Evolutionary conservation across 257 asterid species (phyloP).

Genomic region (Petrea volubilis): DNA sequence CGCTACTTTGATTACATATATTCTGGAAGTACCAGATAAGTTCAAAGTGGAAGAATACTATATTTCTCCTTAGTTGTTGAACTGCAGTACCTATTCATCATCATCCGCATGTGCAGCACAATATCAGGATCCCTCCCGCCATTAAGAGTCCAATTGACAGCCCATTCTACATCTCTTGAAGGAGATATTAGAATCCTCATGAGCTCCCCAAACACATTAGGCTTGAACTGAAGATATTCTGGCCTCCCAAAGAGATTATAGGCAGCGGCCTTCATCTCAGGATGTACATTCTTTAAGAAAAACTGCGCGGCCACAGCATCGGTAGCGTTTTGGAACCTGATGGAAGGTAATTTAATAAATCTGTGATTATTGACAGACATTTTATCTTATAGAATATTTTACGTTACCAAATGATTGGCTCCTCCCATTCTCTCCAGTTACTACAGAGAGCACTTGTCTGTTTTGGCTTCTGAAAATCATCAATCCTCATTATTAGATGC

Average conservation of each 20-base stretch:
- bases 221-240: constrained; percentile 66
- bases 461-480: constrained; percentile 90
- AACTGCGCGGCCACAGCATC: constrained; percentile 97
- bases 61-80: constrained; percentile 1
- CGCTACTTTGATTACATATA: constrained; percentile 5
- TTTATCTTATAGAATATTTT: not conserved
- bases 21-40: not conserved
- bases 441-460: constrained; percentile 77
- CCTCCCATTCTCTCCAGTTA: constrained; percentile 87
- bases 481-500: constrained; percentile 81
- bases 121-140: constrained; percentile 84
- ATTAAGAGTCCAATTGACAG: constrained; percentile 73
- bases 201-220: constrained; percentile 95
- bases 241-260: constrained; percentile 76
- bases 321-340: constrained; percentile 95
- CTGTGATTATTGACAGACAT: constrained; percentile 2
- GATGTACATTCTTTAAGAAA: constrained; percentile 82
- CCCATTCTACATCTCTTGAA: constrained; percentile 60
- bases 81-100: constrained; percentile 75
- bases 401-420: constrained; percentile 89
- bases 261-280: constrained; percentile 78
- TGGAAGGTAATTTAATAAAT: constrained; percentile 17
- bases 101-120: constrained; percentile 96
- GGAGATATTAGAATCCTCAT: constrained; percentile 88
- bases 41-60: not conserved